A percentile compares a stretch with the other conserved stretches of the same genome.
phyloP scores from a whole-genome alignment of 1,284 basidiomycete species.

The Mycena sp. region DNA sequence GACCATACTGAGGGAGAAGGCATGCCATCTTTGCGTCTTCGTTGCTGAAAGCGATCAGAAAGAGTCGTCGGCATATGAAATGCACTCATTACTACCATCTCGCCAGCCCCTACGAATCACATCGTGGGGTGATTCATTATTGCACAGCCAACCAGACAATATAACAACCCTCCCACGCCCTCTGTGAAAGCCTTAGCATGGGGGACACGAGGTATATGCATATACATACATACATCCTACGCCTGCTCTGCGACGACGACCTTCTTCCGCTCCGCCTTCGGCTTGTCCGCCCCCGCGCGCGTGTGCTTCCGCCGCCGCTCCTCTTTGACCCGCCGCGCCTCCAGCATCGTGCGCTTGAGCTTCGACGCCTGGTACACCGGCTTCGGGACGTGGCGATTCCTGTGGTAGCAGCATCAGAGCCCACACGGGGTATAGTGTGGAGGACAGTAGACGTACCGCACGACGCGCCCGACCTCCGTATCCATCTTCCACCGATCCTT shows the following conservation, averaged over 20 bases:
- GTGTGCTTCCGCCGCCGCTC: constrained; percentile 92
- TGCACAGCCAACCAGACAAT: no score
- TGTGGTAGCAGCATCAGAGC: constrained; percentile 38
- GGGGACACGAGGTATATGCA: no score
- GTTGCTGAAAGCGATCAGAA: no score
- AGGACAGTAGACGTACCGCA: constrained; percentile 61
- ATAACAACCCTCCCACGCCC: no score
- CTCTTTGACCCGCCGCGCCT: constrained; percentile 91
- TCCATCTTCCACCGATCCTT: constrained; percentile 92
- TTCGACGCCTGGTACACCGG: constrained; percentile 88
- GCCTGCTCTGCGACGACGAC: constrained; percentile 83
- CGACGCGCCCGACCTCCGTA: constrained; percentile 83
- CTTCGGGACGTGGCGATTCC: constrained; percentile 89
- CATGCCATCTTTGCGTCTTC: no score
- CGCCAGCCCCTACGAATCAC: no score
- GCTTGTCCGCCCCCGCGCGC: constrained; percentile 86
- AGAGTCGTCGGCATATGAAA: no score
- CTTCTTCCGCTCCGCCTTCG: constrained; percentile 92
- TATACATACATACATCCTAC: constrained; percentile 37
- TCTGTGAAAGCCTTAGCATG: no score
- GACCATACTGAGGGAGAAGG: no score
- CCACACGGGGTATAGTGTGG: no score
- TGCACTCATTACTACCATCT: no score
- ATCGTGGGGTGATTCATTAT: no score
- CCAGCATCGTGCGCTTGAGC: constrained; percentile 94